Evolutionary conservation across 2,329 filamentous ascomycete genomes (phyloP), one percentile per base, ranked within the genome.

Genomic region (Cladophialophora bantiana): DNA sequence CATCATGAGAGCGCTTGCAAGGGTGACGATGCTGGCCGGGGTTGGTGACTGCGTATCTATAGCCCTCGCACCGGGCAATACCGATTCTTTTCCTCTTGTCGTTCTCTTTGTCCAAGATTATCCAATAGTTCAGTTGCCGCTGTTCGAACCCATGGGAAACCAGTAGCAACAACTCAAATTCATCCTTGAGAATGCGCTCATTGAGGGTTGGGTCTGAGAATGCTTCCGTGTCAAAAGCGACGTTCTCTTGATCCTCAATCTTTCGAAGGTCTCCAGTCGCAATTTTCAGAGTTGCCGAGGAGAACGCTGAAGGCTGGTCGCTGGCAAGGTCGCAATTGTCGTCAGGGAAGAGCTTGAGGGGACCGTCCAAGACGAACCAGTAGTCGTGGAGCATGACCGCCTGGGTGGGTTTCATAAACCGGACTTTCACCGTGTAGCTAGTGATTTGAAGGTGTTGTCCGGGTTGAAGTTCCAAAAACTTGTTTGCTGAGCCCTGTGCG

Each of bases 121-220:
- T 34, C 57, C 42, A 60, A 50, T 60, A 60, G 32, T 60, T 52
- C 32, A 52, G 15, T 38, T 59, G 57, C 3, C 57, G 57, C 31
- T 38, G 15, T 50, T 59, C 38, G 15, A 48, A 50, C n/a, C 38
- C 56, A 34, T 59, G 56, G 15, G 56, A 59, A 59, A 50, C 40
- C 6, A 59, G 31, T 26, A 59, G 20, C 18, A 50, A 20, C 20
- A 59, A n/a, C 12, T 59, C 40, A 6, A 59, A 59, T 32, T 59
- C 56, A 2, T 59, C 40, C 15, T 12, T 7, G 20, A 59, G 56
- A 18, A 59, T 59, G 20, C 56, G 56, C 20, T 18, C 56, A n/a
- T 13, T 10, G 32, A 59, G 56, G 38, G 20, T 48, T 34, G 40
- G 26, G 40, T 59, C 56, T 4, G 56, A 59, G 40, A 59, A 59